phyloP scores from a whole-genome alignment of 1,284 basidiomycete species.

The Pyrrhoderma noxium region DNA sequence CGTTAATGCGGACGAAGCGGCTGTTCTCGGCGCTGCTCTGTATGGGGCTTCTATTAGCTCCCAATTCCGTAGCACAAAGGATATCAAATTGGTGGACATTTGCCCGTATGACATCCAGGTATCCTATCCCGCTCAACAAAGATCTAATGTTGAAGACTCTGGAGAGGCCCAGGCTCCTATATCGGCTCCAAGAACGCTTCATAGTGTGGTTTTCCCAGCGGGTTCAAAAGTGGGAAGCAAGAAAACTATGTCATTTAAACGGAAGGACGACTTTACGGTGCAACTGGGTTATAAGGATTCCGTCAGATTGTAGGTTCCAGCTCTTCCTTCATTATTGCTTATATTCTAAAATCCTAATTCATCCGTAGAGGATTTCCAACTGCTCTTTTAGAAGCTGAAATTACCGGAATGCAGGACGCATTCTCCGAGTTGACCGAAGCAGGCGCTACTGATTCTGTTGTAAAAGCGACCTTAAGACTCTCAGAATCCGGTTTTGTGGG shows the following conservation, averaged over 20 bases:
- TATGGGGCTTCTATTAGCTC: slow-evolving; percentile 86
- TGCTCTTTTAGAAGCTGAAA: slow-evolving; percentile 59
- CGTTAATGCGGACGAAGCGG: slow-evolving; percentile 96
- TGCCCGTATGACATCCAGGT: slow-evolving; percentile 66
- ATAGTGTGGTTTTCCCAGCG: slow-evolving; percentile 66
- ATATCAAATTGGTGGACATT: slow-evolving; percentile 79
- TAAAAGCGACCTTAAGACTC: slow-evolving; percentile 75
- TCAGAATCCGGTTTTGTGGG: slow-evolving; percentile 81
- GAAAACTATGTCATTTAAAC: slow-evolving; percentile 79
- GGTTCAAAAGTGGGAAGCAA: slow-evolving; percentile 71
- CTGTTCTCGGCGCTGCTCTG: slow-evolving; percentile 88
- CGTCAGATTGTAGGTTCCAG: slow-evolving; percentile 45
- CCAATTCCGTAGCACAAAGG: slow-evolving; percentile 89
- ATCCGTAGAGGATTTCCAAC: slow-evolving; percentile 52
- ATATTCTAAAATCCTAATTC: slow-evolving; percentile 5
- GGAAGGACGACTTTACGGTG: slow-evolving; percentile 71
- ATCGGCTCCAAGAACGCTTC: slow-evolving; percentile 55
- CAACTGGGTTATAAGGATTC: slow-evolving; percentile 63
- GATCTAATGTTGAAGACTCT: slow-evolving; percentile 25
- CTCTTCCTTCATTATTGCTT: neutral
- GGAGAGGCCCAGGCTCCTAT: slow-evolving; percentile 16
- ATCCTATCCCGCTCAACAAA: slow-evolving; percentile 61
- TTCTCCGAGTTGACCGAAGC: slow-evolving; percentile 67
- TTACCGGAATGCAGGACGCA: slow-evolving; percentile 64
- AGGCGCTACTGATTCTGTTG: slow-evolving; percentile 62